Base-by-base conservation (phyloP, 495 filamentous ascomycete genomes). In the Penicillium subrubescens region DNA sequence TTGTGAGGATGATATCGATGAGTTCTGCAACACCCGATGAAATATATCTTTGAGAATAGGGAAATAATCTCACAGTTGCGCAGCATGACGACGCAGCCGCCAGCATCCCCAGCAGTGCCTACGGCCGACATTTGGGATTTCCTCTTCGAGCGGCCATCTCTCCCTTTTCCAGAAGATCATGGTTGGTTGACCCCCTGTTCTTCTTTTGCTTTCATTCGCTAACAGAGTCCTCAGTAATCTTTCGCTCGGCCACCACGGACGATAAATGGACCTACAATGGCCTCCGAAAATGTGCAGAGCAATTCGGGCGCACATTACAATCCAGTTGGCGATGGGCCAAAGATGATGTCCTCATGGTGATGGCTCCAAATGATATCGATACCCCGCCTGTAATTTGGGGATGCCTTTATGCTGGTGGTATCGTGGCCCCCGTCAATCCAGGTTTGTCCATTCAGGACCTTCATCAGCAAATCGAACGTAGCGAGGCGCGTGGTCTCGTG, bases 341-440 rank as follows among this genome's bases (percentile, higher is more conserved):
- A 68, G 91, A 90, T 64, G 91, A 92, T 64, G 86, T 90, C 7
- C 74, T 93, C 17, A 81, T 80, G 0, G 68, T 92, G 48, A 85
- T 83, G 70, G 81, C 86, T 1, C 86, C 90, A 25, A 95, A 93
- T 65, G 83, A 79, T 59, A 85, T 93, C 64, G 89, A 93, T 68
- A 81, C 83, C 21, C 82, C 88, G 15, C 67, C 79, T 1, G 73
- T 93, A 41, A 89, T 80, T 63, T 92, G 90, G 82, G 93, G 92
- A n/a, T 80, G 82, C 15, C 85, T 88, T 62, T 95, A 89, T 85
- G 87, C 91, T 0, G 93, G 92, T 44, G 93, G 91, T 7, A 77
- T 87, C 46, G 74, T 90, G 27, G 90, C 87, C n/a, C 89, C 93
- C 0, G 90, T 91, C 5, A 97, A 96, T 73, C 92, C 94, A 21